Conservation (phyloP, 2,329 filamentous ascomycete genomes). For the Didymosphaeria variabile region DNA sequence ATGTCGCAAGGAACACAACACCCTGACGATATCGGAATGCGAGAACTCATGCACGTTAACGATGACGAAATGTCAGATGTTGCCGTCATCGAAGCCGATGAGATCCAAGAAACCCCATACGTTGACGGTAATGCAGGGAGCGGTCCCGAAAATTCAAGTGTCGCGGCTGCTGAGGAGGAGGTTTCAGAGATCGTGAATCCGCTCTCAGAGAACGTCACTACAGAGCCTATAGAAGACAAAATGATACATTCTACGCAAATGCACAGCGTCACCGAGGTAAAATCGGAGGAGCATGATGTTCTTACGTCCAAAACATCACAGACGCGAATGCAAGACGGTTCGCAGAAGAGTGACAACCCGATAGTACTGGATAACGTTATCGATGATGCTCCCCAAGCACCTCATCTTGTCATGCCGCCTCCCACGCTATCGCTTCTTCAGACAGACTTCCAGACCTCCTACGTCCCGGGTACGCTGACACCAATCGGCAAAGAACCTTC, state of each 20-base stretch:
- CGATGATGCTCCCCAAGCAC: constrained; percentile 19
- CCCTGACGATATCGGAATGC: no score
- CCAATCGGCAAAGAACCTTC: constrained; percentile 45
- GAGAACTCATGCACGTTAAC: no score
- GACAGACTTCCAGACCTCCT: constrained; percentile 27
- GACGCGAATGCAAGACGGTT: constrained; percentile 11
- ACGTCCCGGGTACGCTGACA: constrained; percentile 32
- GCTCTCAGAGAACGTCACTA: background rate
- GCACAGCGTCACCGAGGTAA: background rate
- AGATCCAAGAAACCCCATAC: background rate
- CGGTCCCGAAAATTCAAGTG: constrained; percentile 3
- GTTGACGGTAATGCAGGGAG: background rate
- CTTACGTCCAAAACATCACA: background rate
- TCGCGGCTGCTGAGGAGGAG: background rate
- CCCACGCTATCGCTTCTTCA: constrained; percentile 37
- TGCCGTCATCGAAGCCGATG: constrained; percentile 16
- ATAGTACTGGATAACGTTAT: constrained; percentile 15
- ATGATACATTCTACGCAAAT: background rate
- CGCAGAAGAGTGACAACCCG: constrained; percentile 13
- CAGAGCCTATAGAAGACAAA: background rate
- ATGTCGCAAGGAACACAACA: no score
- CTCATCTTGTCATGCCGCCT: constrained; percentile 42
- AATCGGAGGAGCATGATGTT: background rate
- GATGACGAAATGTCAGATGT: no score
- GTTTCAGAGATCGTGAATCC: background rate